Base-by-base conservation (phyloP, 305 asterid species). In the Fraxinus sp. region DNA sequence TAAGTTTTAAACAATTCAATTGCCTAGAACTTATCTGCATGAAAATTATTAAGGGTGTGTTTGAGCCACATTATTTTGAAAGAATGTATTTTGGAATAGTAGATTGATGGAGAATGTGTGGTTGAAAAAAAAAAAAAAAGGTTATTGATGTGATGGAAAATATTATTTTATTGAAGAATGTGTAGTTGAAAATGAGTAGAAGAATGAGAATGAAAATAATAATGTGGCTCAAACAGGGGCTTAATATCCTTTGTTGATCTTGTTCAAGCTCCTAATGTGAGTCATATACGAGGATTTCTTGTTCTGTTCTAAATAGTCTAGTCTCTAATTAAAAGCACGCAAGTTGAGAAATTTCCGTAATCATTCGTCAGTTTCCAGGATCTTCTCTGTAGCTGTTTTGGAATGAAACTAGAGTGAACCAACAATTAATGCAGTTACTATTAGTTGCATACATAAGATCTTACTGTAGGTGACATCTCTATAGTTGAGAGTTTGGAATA, bases 201-300 rank as follows among this genome's bases (percentile, higher is more conserved):
- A 32, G 35, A 32, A 32, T 32, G 36, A 4, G 6, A 33, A 33
- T 33, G 5, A 33, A 33, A 33, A 33, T 33, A 3, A 3, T 0
- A 33, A 33, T 0, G 0, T 33, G 36, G 4, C 4, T 5, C 36
- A 33, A 33, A 33, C 36, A 33, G 36, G 6, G 36, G 36, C 36
- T 33, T 33, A 33, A 62, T 66, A 57, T 32, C 22, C 14, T 28
- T 36, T 2, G 52, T 59, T 77, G 76, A 86, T 82, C 59, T 77
- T n/a, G 32, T 22, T 28, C 68, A 68, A 84, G 30, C 37, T 82
- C 26, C 43, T 64, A 46, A 68, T 55, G 30, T 18, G 66, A 62
- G 84, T 74, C 33, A 71, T 72, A 83, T 36, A 75, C 62, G 77
- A 80, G 75, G 72, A 71, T 75, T 77, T 30, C 20, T 80, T 79